Evolutionary conservation across 179 eudicot species (phyloP).

Genomic region (Actinidia arguta): DNA sequence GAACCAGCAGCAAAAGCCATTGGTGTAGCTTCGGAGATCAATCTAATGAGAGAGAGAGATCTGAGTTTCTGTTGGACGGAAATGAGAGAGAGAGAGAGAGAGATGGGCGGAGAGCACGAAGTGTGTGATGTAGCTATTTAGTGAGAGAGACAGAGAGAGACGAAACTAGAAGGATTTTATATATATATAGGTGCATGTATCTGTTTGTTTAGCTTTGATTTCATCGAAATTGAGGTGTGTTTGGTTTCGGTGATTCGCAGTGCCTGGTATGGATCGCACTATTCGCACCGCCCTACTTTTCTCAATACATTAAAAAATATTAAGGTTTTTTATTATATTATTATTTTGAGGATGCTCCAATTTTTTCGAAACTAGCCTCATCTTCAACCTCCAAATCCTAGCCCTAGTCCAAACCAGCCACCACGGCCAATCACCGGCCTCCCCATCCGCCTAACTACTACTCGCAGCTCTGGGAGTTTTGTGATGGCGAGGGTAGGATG

Average conservation of each 20-base stretch:
- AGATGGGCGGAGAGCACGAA: slow-evolving; percentile 44
- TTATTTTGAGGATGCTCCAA: no score
- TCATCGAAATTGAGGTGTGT: slow-evolving; percentile 24
- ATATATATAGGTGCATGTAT: not conserved
- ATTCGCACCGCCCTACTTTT: no score
- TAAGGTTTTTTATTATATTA: no score
- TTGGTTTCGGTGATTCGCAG: not conserved
- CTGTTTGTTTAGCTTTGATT: slow-evolving; percentile 12
- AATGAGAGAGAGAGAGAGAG: not conserved
- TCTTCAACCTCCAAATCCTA: no score
- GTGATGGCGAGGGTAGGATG: no score
- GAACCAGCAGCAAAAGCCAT: slow-evolving; percentile 45
- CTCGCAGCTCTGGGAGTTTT: no score
- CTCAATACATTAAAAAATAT: no score
- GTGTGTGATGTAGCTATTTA: slow-evolving; percentile 25
- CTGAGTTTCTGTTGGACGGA: slow-evolving; percentile 15
- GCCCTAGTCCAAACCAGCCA: no score
- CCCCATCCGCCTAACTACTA: no score
- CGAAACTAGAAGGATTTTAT: not conserved
- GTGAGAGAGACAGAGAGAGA: not conserved
- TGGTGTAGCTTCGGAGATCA: not conserved
- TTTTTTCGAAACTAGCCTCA: no score
- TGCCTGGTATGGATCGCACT: no score
- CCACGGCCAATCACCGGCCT: no score
- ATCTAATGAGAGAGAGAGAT: slow-evolving; percentile 11